Conservation (phyloP, 306 rosid genomes). For the Citrullus amarus region DNA sequence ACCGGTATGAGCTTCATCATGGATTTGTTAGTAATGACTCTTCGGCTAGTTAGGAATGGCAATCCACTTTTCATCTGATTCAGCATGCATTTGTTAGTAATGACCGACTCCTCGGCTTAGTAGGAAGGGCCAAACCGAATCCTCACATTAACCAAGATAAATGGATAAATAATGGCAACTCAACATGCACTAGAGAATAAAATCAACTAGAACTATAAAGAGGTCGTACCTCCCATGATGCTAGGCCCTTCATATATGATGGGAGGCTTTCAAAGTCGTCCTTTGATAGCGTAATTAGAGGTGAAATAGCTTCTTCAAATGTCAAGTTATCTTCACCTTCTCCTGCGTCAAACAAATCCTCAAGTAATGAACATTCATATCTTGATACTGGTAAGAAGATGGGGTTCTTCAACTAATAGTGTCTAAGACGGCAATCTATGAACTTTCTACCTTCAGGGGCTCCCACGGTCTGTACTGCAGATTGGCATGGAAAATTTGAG, state of each 20-base stretch:
- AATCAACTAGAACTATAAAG: background rate
- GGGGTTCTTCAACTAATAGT: background rate
- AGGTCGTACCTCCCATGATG: slow-evolving; percentile 73
- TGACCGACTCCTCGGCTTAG: background rate
- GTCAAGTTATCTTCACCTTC: slow-evolving; percentile 19
- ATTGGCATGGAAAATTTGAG: slow-evolving; percentile 18
- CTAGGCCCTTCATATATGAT: slow-evolving; percentile 64
- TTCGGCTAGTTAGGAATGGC: background rate
- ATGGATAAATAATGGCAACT: background rate
- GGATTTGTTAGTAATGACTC: background rate
- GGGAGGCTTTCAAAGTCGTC: slow-evolving; percentile 73
- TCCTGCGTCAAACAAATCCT: slow-evolving; percentile 11
- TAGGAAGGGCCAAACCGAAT: background rate
- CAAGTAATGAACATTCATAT: background rate
- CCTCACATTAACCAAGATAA: background rate
- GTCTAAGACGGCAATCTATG: slow-evolving; percentile 20
- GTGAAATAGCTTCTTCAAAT: slow-evolving; percentile 23
- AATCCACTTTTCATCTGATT: too few species aligned
- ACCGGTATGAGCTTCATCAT: background rate
- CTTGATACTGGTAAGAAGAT: background rate
- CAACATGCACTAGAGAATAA: background rate
- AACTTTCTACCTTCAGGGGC: slow-evolving; percentile 17
- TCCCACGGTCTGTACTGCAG: slow-evolving; percentile 5
- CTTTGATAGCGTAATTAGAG: slow-evolving; percentile 28
- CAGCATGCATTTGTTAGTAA: too few species aligned